Base-by-base conservation (phyloP, 1,284 basidiomycete genomes). In the Cystobasidium slooffiae region DNA sequence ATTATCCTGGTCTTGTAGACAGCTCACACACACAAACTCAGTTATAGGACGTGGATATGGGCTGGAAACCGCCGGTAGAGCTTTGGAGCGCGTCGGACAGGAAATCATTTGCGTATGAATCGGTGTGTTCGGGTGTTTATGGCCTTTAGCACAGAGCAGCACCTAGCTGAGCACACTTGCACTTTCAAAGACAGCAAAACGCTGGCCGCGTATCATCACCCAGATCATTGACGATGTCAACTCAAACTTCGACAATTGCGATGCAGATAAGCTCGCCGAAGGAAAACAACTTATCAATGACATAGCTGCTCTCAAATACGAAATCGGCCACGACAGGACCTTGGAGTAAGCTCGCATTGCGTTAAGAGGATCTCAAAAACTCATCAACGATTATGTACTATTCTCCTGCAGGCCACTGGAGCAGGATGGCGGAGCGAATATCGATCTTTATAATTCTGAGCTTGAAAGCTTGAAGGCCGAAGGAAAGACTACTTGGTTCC, bases 201-300 rank as follows among this genome's bases (percentile, higher is more conserved):
- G 93, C 74, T 98, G 96, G 96, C 96, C 96, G 0, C 86, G 91
- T 43, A 97, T 96, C 78, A 85, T 94, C 62, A 93, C 93, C 6
- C 86, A 87, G 73, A 86, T 92, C 72, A 89, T 94, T 77, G 90
- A 92, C 80, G 87, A 87, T 61, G 82, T 94, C 56, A 87, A 89
- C 79, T 86, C 86, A 63, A 81, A 84, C 75, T 87, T 88, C 69
- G 88, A 90, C 80, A 84, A 84, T 16, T 76, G 84, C 76, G 78
- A 78, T 41, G 75, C 44, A 59, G 77, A 84, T n/a, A 84, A 85
- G 80, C 78, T 85, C 31, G 78, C 80, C 18, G 91, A 94, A 80
- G 93, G 91, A 6, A 94, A 92, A 81, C 83, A 79, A 20, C 88
- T 97, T 78, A 94, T 99, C 74, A 86, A 88, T 72, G 86, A 88